Conservation (phyloP, 768 basidiomycete genomes). For the Russula virescens region DNA sequence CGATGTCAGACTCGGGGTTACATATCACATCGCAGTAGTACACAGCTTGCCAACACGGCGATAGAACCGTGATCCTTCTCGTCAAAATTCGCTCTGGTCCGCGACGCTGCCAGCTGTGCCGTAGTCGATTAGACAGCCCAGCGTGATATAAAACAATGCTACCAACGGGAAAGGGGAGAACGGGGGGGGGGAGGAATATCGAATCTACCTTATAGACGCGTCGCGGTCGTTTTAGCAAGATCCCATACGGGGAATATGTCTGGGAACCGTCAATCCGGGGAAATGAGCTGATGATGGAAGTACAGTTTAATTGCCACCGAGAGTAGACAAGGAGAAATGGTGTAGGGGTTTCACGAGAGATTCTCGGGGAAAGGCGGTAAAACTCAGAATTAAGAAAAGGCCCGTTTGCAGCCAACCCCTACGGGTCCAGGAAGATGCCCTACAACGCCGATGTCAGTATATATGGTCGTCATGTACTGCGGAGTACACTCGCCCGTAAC, state of each 20-base stretch:
- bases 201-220: not conserved
- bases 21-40: too few relatives aligned
- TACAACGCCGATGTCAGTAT: not conserved
- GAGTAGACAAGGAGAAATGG: not conserved
- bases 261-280: too few relatives aligned
- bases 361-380: not conserved
- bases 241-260: not conserved
- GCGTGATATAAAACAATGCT: not conserved
- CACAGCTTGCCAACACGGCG: too few relatives aligned
- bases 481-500: slow-evolving; percentile 6
- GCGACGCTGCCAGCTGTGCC: too few relatives aligned
- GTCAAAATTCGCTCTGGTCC: not conserved
- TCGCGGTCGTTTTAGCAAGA: not conserved
- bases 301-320: too few relatives aligned
- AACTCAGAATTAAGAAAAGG: slow-evolving; percentile 1
- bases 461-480: not conserved
- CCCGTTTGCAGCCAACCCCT: slow-evolving; percentile 18
- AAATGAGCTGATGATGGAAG: too few relatives aligned
- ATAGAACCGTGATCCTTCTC: not conserved
- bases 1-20: too few relatives aligned
- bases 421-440: slow-evolving; percentile 19
- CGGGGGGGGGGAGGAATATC: too few relatives aligned
- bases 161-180: not conserved
- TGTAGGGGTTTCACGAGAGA: too few relatives aligned
- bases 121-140: not conserved